phyloP scores from a whole-genome alignment of 306 rosid genomes.

The Citrullus mucosospermus region DNA sequence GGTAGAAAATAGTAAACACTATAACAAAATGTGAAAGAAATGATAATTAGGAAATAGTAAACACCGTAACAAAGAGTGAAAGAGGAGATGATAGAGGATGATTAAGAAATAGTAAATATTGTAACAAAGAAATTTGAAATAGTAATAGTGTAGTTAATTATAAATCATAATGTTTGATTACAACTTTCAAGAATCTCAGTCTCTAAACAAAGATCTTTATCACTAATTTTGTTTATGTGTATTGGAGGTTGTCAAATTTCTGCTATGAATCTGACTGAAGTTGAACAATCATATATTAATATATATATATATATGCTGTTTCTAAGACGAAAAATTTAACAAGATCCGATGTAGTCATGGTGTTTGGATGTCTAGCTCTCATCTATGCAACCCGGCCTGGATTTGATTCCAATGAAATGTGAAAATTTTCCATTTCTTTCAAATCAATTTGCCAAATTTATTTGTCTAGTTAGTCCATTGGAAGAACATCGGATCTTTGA shows the following conservation, averaged over 20 bases:
- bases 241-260: too few species aligned
- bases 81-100: too few species aligned
- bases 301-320: background rate
- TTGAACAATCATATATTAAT: background rate
- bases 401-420: background rate
- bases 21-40: too few species aligned
- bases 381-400: background rate
- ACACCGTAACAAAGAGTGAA: too few species aligned
- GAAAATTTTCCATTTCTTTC: background rate
- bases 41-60: too few species aligned
- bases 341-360: background rate
- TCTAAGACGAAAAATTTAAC: background rate
- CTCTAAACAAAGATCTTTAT: too few species aligned
- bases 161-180: background rate
- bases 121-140: too few species aligned
- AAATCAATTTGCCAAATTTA: background rate
- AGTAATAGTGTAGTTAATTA: too few species aligned
- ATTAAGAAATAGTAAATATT: too few species aligned
- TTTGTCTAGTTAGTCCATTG: background rate
- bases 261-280: background rate
- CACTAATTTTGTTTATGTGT: too few species aligned
- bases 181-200: background rate
- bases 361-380: too few species aligned
- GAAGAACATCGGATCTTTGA: background rate
- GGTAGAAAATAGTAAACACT: too few species aligned